phyloP scores from a whole-genome alignment of 805 yeast species.

The Candida yuanshanica region DNA sequence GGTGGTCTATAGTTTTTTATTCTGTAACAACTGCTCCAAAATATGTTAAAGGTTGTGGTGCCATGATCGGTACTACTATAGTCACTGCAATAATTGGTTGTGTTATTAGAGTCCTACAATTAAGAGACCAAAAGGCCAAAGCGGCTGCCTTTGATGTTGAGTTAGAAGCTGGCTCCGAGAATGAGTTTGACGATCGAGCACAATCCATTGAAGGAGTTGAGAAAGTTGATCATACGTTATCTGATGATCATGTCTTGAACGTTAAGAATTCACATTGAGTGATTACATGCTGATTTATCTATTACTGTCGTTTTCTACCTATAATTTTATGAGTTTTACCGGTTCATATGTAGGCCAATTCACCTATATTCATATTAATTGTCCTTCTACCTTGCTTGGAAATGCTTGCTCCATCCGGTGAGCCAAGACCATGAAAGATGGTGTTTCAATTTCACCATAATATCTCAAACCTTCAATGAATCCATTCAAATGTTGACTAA shows the following conservation, averaged over 20 bases:
- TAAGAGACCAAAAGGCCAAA: conserved; percentile 25
- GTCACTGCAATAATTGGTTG: conserved; percentile 36
- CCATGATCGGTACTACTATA: conserved; percentile 48
- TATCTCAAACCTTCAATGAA: conserved; percentile 40
- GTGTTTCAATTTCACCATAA: conserved; percentile 46
- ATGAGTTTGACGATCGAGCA: neutral
- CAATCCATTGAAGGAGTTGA: neutral
- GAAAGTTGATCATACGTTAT: neutral
- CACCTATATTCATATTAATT: neutral
- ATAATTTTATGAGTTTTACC: too few species aligned
- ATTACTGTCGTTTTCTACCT: too few species aligned
- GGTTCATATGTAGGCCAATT: too few species aligned
- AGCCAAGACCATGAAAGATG: conserved; percentile 36
- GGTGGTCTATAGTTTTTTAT: conserved; percentile 56
- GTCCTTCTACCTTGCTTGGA: conserved; percentile 8
- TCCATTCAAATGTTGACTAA: conserved; percentile 39
- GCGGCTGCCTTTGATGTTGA: conserved; percentile 1
- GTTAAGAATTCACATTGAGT: neutral
- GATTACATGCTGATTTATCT: too few species aligned
- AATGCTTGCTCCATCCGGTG: conserved; percentile 34
- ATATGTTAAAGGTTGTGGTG: conserved; percentile 48
- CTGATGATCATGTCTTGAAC: neutral
- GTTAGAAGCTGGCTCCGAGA: conserved; percentile 1
- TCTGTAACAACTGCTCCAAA: conserved; percentile 47
- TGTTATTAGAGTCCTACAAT: conserved; percentile 38